Evolutionary conservation across 1,284 basidiomycete species (phyloP), one percentile per base, ranked within the genome.

Genomic region (Somion occarium): DNA sequence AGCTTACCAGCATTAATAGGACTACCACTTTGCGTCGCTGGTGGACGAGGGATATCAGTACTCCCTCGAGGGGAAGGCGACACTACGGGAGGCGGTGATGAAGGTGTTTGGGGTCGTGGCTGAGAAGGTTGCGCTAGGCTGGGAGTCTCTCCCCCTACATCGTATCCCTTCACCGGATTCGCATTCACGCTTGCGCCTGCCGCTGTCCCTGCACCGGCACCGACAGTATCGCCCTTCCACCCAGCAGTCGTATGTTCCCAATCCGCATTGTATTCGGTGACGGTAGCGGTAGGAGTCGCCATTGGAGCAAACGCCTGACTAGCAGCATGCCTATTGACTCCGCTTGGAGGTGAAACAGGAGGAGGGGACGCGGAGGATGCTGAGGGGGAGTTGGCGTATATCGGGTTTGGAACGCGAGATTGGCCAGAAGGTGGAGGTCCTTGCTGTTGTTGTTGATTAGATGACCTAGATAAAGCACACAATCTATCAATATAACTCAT

Each of bases 1-100:
- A 15, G 58, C 63, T 43, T 41, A 69, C 68, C 64, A 48, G 62
- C 58, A 52, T 69, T 65, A 22, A 70, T 65, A 3, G 63, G 63
- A 53, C 60, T 62, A 3, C 64, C 63, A 27, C 56, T 61, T 37
- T 48, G 52, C 5, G 60, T 69, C 46, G 57, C 56, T 30, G 62
- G 67, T 26, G 61, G 65, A 24, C 56, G 59, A 2, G 60, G 64
- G 37, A 56, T 46, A 50, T 59, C 65, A 42, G 50, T 51, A 1
- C 60, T 56, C 26, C 61, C 57, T 4, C 59, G 55, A 7, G 62
- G 56, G 1, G 60, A 60, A 34, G 50, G 53, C 22, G 57, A 39
- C 1, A 58, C 50, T 49, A 47, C 2, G 52, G 38, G 43, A 44
- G 43, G n/a, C 13, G 43, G 43, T 7, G 19, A 9, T 11, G 43